Evolutionary conservation across 225 moss, liverwort and hornwort species (phyloP), one percentile per base, ranked within the genome.

Genomic region (Polytrichum commune): DNA sequence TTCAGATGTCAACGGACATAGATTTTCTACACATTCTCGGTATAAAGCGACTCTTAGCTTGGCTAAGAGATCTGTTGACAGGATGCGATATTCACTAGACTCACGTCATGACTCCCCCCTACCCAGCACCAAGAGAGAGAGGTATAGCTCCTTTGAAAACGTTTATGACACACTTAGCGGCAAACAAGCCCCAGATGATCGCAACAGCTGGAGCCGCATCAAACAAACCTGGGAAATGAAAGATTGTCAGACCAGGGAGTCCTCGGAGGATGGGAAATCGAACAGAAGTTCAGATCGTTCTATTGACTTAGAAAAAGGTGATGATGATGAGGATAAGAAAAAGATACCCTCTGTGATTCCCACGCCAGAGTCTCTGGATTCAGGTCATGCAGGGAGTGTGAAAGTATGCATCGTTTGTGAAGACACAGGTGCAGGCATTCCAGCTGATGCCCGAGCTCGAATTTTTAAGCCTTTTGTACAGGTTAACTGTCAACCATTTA

Each of bases 171-270:
- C 71, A 16, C 71, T 71, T 19, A 71, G 71, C 62, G 71, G 71
- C 18, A 62, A 27, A 38, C 32, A 71, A 71, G 71, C 71, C 38
- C 23, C 35, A 24, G 71, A 71, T 71, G 71, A 71, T 53, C 30
- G 71, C 22, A 71, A 71, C 16, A 71, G 71, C 60, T 71, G 71
- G 71, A 62, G 28, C 60, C 69, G 69, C 29, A 70, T 70, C 23
- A 29, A 30, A 18, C 57, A 70, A 55, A 70, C 19, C 18, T 29
- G 56, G 16, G n/a, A 70, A 33, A 18, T 60, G 35, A 69, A 23
- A 60, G 60, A 24, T n/a, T 60, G 7, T 46, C 46, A 46, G 46
- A 3, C 46, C 46, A 46, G 16, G 46, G 46, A 16, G 46, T 16
- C 16, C 3, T 46, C 16, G 46, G 69, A 54, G 53, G 54, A 54